phyloP scores from a whole-genome alignment of 495 filamentous ascomycete species.

The Trichoderma gamsii region DNA sequence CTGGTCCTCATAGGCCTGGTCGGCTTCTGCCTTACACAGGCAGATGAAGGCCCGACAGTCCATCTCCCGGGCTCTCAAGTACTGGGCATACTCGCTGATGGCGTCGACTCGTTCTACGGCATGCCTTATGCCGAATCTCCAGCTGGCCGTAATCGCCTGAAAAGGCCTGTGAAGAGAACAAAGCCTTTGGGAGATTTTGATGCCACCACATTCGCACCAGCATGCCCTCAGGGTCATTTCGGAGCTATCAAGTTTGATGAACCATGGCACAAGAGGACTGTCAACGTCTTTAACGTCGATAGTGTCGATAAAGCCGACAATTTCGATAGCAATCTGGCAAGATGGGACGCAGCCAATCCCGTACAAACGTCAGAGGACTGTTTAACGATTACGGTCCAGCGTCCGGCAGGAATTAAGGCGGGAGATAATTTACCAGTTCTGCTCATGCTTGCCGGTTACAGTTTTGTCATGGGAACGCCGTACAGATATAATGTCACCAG shows the following conservation, averaged over 20 bases:
- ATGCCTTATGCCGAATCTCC: constrained; percentile 48
- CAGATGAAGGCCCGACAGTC: not conserved
- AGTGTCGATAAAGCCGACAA: too few relatives aligned
- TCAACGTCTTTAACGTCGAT: too few relatives aligned
- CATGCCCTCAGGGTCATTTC: constrained; percentile 38
- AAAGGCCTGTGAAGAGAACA: constrained; percentile 40
- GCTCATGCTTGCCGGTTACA: constrained; percentile 64
- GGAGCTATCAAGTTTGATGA: constrained; percentile 40
- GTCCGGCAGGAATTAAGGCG: constrained; percentile 44
- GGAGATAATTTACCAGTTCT: constrained; percentile 52
- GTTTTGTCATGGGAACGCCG: constrained; percentile 57
- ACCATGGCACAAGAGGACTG: not conserved
- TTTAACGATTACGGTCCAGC: constrained; percentile 57
- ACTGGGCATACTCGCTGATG: constrained; percentile 38
- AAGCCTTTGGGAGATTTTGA: constrained; percentile 21
- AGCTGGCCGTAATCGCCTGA: constrained; percentile 40
- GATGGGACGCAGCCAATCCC: not conserved
- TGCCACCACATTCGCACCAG: not conserved
- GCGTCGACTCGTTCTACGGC: constrained; percentile 48
- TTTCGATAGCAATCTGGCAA: not conserved
- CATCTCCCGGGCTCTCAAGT: not conserved
- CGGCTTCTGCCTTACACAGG: not conserved
- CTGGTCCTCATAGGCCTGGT: not conserved
- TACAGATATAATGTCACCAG: constrained; percentile 24
- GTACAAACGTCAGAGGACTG: constrained; percentile 50